Conservation (phyloP, 345 rosid species). For the Syzygium oleosum region DNA sequence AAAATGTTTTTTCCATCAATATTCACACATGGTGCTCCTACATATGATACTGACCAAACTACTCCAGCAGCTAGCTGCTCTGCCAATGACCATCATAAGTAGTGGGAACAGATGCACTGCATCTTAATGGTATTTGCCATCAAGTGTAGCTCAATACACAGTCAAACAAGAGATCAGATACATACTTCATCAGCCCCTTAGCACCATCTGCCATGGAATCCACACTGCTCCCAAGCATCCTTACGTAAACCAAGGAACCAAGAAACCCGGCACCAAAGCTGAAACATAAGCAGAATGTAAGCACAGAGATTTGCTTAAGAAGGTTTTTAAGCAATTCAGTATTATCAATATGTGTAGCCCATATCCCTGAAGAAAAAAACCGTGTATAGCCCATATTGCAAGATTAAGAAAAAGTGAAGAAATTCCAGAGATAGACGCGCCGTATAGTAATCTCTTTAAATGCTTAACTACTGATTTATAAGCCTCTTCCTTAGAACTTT, state of each 20-base stretch:
- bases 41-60: not conserved
- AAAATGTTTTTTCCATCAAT: not conserved
- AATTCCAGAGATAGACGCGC: not conserved
- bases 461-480: not conserved
- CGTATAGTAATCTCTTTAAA: not conserved
- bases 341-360: not conserved
- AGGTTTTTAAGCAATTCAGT: not conserved
- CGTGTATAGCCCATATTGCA: not conserved
- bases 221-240: constrained; percentile 83
- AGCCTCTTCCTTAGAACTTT: not conserved
- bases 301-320: not conserved
- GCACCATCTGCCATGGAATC: constrained; percentile 90
- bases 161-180: not conserved
- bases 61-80: not conserved
- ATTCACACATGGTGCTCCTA: not conserved
- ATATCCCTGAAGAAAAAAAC: not conserved
- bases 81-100: not conserved
- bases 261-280: constrained; percentile 82
- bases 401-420: not conserved
- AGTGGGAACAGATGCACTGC: not conserved
- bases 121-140: not conserved
- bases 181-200: constrained; percentile 73
- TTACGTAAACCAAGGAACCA: constrained; percentile 70
- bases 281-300: constrained; percentile 1
- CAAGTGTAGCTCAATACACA: not conserved